Base-by-base conservation (phyloP, 129 eudicot genomes). In the Chrysanthemum makinoi region DNA sequence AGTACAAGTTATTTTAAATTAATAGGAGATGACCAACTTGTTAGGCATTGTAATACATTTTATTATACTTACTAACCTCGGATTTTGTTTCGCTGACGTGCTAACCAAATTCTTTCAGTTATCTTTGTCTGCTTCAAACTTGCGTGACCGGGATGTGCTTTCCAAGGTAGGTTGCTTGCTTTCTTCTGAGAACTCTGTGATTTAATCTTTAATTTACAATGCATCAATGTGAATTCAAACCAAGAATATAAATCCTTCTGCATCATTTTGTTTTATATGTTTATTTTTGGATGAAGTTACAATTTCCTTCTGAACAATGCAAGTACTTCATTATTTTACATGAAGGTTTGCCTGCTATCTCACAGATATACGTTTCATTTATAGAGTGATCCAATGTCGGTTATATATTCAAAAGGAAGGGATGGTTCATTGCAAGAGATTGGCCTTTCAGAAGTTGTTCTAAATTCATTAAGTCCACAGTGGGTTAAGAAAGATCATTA, bases 341-440 rank as follows among this genome's bases (percentile, higher is more conserved):
- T 66, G 75, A 72, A 71, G 49, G 68, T 57, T 46, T 62, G 61
- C 28, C 73, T 68, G 49, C 53, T 74, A 66, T 55, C 78, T 74
- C 71, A 74, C 65, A 16, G 13, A 60, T 53, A 47, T 70, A 72
- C 72, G 65, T 67, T 77, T 52, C 35, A 62, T 81, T 76, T 82
- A 72, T 80, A 95, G 99, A 95, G 99, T 83, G 97, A 95, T 84
- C 99, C 99, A 53, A 86, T 95, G 93, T 86, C 83, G 66, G 97
- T 90, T 64, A 67, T 90, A 59, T 90, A 86, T 77, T 66, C 78
- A 62, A 95, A 84, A 84, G 88, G 86, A 83, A 79, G 80, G 62
- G 97, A 95, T 75, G 93, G 95, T 63, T 68, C 85, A 35, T 89
- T 94, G 73, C 90, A 90, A 84, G 98, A 94, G 86, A 67, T 94